These are phyloP conservation scores for Leccinum rimulosum DNA, from an alignment of 768 basidiomycete species.

Conservation along the genomic window DNA sequence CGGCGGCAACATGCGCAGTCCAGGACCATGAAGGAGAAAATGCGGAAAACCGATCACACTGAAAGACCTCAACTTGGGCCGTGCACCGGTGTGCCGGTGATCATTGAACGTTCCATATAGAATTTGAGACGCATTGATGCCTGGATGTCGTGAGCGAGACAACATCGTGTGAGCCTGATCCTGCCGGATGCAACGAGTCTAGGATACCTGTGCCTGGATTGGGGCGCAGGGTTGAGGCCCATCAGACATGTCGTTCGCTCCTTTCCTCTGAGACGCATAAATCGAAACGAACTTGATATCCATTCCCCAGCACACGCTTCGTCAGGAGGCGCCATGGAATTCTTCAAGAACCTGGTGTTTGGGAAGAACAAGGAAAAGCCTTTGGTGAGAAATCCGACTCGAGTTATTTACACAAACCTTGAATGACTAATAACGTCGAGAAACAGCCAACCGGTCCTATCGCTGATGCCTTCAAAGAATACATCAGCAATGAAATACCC, in stretches of 20 bases:
- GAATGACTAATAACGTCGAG: not conserved
- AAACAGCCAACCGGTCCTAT: conserved; percentile 1
- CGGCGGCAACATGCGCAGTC: not conserved
- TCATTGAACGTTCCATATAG: not conserved
- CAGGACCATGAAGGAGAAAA: not conserved
- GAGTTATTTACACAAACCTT: not conserved
- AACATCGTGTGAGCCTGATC: not conserved
- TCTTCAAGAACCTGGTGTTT: not conserved
- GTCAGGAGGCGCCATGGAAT: not conserved
- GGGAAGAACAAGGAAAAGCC: not conserved
- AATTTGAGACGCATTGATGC: not conserved
- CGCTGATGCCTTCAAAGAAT: conserved; percentile 5
- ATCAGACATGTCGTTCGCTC: not conserved
- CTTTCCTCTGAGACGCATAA: no score
- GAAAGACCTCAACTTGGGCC: no score
- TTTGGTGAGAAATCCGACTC: not conserved
- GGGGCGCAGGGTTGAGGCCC: not conserved
- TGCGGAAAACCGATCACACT: no score
- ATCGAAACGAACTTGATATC: not conserved
- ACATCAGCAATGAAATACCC: conserved; percentile 14
- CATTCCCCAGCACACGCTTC: not conserved
- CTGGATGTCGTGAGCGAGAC: not conserved
- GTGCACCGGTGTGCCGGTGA: no score
- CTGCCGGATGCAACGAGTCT: not conserved
- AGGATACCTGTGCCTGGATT: not conserved